phyloP scores from a whole-genome alignment of 176 grass and related monocot species.

The Bromus sterilis region DNA sequence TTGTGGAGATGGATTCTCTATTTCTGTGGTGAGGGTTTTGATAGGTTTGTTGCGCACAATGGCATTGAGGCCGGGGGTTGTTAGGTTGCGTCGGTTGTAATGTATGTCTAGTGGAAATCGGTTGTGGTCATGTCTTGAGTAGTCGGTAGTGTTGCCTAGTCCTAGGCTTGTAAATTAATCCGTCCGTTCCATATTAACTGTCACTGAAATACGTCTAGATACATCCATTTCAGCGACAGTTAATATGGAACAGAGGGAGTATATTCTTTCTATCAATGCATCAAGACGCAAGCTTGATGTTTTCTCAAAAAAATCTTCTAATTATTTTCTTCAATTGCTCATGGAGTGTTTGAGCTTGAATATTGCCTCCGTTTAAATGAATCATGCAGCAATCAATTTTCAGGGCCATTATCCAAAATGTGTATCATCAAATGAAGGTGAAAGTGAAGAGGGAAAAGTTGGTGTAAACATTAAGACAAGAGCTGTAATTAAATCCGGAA shows the following conservation, averaged over 20 bases:
- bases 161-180: neutral
- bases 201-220: too few relatives aligned
- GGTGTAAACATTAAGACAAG: neutral
- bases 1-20: neutral
- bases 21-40: neutral
- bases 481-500: neutral
- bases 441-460: too few relatives aligned
- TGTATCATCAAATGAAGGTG: neutral
- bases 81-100: neutral
- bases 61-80: neutral
- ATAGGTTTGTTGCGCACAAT: neutral
- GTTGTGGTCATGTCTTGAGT: neutral
- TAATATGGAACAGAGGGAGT: too few relatives aligned
- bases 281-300: neutral
- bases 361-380: neutral
- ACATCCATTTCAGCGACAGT: too few relatives aligned
- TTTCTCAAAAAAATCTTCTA: neutral
- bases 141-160: neutral
- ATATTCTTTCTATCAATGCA: neutral
- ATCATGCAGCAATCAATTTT: slow-evolving; percentile 7
- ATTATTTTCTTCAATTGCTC: neutral
- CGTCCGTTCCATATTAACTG: too few relatives aligned
- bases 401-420: neutral
- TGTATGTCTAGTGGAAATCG: neutral
- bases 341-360: slow-evolving; percentile 22